Conservation (phyloP, 495 filamentous ascomycete genomes). For the Penicillium ochrochloron region DNA sequence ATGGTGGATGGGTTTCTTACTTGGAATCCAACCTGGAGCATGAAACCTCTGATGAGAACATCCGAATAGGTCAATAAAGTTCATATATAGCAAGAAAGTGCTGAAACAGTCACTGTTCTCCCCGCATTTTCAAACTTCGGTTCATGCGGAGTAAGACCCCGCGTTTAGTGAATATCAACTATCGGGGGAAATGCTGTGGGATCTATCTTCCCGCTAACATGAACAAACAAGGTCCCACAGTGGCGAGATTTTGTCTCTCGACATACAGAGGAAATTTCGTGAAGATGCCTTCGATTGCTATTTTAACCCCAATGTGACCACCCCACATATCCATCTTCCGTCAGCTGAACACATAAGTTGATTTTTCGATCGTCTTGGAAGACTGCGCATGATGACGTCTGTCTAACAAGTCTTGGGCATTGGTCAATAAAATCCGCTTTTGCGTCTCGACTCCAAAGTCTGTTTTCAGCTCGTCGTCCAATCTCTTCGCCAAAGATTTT, state of each 20-base stretch:
- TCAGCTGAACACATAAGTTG: neutral
- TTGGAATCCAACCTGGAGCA: neutral
- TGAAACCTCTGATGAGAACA: no score
- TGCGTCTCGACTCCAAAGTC: slow-evolving; percentile 15
- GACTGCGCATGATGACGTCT: neutral
- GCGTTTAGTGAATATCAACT: neutral
- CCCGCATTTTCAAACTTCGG: neutral
- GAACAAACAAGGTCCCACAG: neutral
- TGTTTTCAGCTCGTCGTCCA: slow-evolving; percentile 19
- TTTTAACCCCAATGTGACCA: no score
- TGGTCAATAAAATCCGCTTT: slow-evolving; percentile 12
- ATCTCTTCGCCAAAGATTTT: slow-evolving; percentile 10
- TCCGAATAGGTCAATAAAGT: neutral
- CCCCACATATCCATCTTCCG: neutral
- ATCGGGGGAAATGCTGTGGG: neutral
- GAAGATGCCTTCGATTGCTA: neutral
- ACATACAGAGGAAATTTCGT: neutral
- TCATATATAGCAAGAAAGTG: neutral
- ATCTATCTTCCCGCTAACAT: neutral
- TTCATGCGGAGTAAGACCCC: slow-evolving; percentile 3
- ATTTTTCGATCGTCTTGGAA: neutral
- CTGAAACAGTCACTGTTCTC: neutral
- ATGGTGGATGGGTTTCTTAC: neutral
- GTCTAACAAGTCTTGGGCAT: slow-evolving; percentile 20
- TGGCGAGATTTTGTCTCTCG: neutral